Evolutionary conservation across 495 filamentous ascomycete genomes (phyloP), one percentile per base, ranked within the genome.

Genomic region (Pyrenopolyporus hunteri): DNA sequence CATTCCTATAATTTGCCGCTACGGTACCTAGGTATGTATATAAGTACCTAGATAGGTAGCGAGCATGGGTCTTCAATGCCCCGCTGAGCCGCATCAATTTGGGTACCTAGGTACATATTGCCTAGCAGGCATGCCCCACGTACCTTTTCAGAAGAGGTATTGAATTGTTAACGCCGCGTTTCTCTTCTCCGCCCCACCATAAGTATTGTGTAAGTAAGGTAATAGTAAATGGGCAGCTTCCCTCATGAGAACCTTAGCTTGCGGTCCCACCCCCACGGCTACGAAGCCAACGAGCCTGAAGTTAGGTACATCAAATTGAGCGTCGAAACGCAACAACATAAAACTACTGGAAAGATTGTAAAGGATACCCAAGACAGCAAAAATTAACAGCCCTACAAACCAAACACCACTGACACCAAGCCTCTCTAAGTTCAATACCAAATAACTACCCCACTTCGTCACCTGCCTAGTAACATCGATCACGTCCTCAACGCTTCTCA

Each of bases 131-230:
- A n/a, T n/a, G n/a, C n/a, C n/a, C n/a, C n/a, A n/a, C n/a, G n/a
- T n/a, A n/a, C n/a, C n/a, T n/a, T n/a, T n/a, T n/a, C n/a, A n/a
- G n/a, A n/a, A n/a, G n/a, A n/a, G n/a, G n/a, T n/a, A n/a, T 7
- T 37, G 8, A 39, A 39, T 9, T 40, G 22, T 40, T 40, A 40
- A 40, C 37, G 16, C 20, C 17, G 9, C 37, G 17, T 22, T 42
- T 42, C 37, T 42, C 37, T n/a, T 37, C 25, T 25, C 9, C 26
- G 26, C 51, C 51, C 51, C 51, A 35, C 51, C 37, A 40, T n/a
- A n/a, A n/a, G n/a, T n/a, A n/a, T n/a, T n/a, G n/a, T n/a, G n/a
- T n/a, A 42, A 53, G 23, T 25, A 16, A 40, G 17, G 17, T 23
- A 45, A 29, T 5, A 25, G 22, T n/a, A 19, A 28, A 23, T 23